Evolutionary conservation across 2,329 filamentous ascomycete genomes (phyloP).

Genomic region (Cercospora zeae-maydis): DNA sequence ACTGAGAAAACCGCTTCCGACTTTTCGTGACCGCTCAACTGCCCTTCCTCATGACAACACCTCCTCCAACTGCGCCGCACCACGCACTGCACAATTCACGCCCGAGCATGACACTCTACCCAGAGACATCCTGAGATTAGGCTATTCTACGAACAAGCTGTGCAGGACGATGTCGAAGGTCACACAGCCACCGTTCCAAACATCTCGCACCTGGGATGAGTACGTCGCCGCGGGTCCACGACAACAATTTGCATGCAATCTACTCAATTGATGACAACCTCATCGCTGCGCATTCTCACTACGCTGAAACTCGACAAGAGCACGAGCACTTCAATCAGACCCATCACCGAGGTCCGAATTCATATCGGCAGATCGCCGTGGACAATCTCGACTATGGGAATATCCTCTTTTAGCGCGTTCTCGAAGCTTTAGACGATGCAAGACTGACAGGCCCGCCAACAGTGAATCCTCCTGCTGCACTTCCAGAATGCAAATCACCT

Average conservation of each 20-base stretch:
- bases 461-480: not conserved
- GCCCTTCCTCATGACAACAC: not conserved
- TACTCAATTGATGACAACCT: not conserved
- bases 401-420: not conserved
- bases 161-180: not conserved
- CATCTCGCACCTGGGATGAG: not conserved
- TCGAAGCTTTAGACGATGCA: not conserved
- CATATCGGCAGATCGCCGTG: conserved; percentile 1
- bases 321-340: not conserved
- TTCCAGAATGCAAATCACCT: conserved; percentile 4
- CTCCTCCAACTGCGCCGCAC: not conserved
- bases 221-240: not conserved
- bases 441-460: not conserved
- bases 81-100: not conserved
- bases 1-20: not conserved
- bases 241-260: not conserved
- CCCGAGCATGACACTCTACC: not conserved
- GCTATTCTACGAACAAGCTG: not conserved
- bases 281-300: not conserved
- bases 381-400: not conserved
- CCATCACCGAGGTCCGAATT: not conserved
- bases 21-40: not conserved
- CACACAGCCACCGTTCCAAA: not conserved
- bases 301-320: not conserved
- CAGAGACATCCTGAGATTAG: not conserved